Evolutionary conservation across 257 asterid genomes (phyloP), one percentile per base, ranked within the genome.

Genomic region (Lantana camara): DNA sequence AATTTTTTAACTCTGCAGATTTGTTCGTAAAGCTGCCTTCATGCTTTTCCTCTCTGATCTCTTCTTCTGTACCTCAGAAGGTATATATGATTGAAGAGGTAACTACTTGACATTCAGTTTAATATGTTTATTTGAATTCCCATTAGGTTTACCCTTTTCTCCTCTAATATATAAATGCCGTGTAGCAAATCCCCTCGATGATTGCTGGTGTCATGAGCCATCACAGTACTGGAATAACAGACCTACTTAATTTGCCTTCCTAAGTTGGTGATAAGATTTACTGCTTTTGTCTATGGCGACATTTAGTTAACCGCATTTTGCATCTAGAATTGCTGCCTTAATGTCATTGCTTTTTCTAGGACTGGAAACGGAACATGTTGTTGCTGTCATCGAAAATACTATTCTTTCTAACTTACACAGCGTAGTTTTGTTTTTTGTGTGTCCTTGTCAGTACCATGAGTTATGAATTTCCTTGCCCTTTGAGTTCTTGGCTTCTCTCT

Each of bases 251-350:
- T 55, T 75, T 66, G 63, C 68, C 68, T 56, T 49, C 4, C 7
- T 34, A 55, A 76, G 74, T 66, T 66, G 67, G 71, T 70, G 60
- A 62, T 40, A 22, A 35, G 32, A 48, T 7, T 35, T 20, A 34
- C 15, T 30, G 20, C 60, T 52, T 53, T 60, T 70, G 11, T 70
- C 17, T 17, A 35, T 29, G 9, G 35, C 19, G 42, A 35, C 44
- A 19, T 37, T 54, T 66, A 44, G 17, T 55, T 57, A 64, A 40
- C 13, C 60, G 27, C 19, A 58, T 52, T 23, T 15, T 41, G 13
- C 15, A 1, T 42, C 22, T 0, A 58, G 13, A 57, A 30, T 13
- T 2, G 19, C 16, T 24, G 54, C 41, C 24, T 29, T 54, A 15
- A 23, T 52, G 45, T 50, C 24, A 2, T 22, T 6, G 7, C 32